Base-by-base conservation (phyloP, 2,329 filamentous ascomycete species). In the Aspergillaceae sp. region DNA sequence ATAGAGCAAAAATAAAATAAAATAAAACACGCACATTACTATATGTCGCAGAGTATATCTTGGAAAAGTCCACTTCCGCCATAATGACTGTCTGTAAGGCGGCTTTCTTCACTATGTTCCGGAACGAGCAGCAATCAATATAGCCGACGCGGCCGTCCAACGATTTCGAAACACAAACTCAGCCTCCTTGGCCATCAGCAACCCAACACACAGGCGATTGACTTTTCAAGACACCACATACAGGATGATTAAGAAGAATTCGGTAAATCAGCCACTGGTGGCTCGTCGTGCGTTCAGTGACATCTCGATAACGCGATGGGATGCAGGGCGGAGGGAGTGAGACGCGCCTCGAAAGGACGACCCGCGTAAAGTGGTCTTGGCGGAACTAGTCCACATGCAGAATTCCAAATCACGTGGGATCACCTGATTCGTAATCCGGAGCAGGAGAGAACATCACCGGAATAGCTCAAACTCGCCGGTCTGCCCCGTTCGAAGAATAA, bases 31-130 rank as follows among this genome's bases (percentile, higher is more conserved):
- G 58, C 59, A 78, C 77, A 73, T 76, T 81, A 63, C 79, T 82
- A 59, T 83, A 83, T 7, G 79, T 83, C 47, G 79, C 80, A 61
- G 78, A 79, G 63, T 82, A 83, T 48, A 83, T 77, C 50, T 73
- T 74, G 58, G 60, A 62, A 42, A 61, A 62, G 35, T 60, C 58
- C 47, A 61, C 59, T n/a, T 53, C 59, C 50, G 62, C 62, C 63
- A 66, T 65, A 48, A 54, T 59, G 54, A 49, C 48, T 42, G 48
- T 51, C 49, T 49, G 51, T 53, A 45, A 47, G 49, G 48, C 50
- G 49, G 51, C 40, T 40, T 41, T 29, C 51, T 53, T 51, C 53
- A 57, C 48, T 51, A 51, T 48, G 48, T 54, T 59, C 47, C 49
- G 50, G 50, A 53, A 46, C 46, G 19, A 55, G 49, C 44, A 50